Evolutionary conservation across 2,329 filamentous ascomycete genomes (phyloP), one percentile per base, ranked within the genome.

Genomic region (Bipolaris oryzae): DNA sequence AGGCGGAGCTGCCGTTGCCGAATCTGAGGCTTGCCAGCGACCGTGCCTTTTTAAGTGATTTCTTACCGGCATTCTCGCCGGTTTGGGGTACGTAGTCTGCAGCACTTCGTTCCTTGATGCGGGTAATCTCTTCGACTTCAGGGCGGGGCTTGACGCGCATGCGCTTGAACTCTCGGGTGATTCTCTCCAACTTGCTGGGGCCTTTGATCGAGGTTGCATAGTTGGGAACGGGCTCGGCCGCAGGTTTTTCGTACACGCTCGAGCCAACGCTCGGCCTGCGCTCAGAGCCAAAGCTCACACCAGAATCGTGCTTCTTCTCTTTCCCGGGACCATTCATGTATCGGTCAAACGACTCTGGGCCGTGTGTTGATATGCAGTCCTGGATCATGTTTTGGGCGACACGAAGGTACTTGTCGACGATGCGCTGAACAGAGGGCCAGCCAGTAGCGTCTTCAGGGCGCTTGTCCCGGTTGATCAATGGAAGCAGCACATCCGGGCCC

Each of bases 271-370:
- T 74, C 15, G 73, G 72, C 31, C 72, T 63, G 28, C 64, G 64
- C 25, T 74, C 69, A 25, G 74, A 74, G 47, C 77, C 79, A 65
- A 88, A 87, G 72, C 85, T 87, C 56, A 88, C 82, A 18, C 86
- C 86, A 3, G 86, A 88, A 69, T 88, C 86, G 20, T 82, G 83
- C 73, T 87, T 87, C 66, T 85, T 81, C 35, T 77, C 76, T 64
- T 81, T 82, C 51, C 77, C 75, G 4, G 60, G 44, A 50, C 70
- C 67, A 28, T 74, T 65, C 11, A 64, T 59, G n/a, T 69, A 66
- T 41, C 60, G 59, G 13, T 68, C 72, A 61, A 76, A 76, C 6
- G 72, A 69, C 41, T 75, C 74, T 2, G 71, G 71, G 6, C 71
- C 71, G 1, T 69, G 58, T 6, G 87, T 79, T 46, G 81, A 76